Base-by-base conservation (phyloP, 495 filamentous ascomycete species). In the Hypomontagnella monticulosa region DNA sequence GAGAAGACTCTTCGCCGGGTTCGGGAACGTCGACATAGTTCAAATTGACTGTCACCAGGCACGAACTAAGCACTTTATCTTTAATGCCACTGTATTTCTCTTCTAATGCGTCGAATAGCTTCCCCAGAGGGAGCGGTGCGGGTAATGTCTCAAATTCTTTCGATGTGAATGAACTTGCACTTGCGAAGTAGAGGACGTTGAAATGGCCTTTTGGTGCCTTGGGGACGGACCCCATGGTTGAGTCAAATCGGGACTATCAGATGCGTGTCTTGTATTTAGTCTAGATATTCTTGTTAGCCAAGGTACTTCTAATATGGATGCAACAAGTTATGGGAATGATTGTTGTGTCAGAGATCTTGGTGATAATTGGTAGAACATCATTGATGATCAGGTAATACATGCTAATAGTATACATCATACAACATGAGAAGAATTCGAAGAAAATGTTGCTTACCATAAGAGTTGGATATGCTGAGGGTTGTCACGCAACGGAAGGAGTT, bases 121-220 rank as follows among this genome's bases (percentile, higher is more conserved):
- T 77, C 23, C 75, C 67, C 4, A 94, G 66, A 5, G 85, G 80
- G 4, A 96, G 75, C 23, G 94, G 93, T 12, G 93, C 92, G 12
- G 88, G 79, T 10, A 97, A 75, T 8, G 71, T 75, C 68, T 97
- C 93, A 36, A 83, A 87, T 52, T 86, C 80, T 73, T 88, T 92
- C 32, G 80, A 75, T 4, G 93, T 93, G 73, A 85, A 91, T 57
- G 86, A 86, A 52, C 88, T 85, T 40, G 91, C 91, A 59, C 86
- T 83, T 72, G 92, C 92, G 78, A 98, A 96, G 80, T 96, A 97
- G 65, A 95, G 87, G 55, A 97, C 78, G 70, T 86, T 89, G 79
- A 96, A 97, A 63, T 87, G 82, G 18, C 83, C 84, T 30, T 73
- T 61, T 6, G 82, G 78, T 6, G 81, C 76, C 51, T 80, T 81